Percentiles rank a stretch among this genome's conserved stretches.
Evolutionary conservation across 2,329 filamentous ascomycete genomes (phyloP).

Genomic region (Cytospora piceicola): DNA sequence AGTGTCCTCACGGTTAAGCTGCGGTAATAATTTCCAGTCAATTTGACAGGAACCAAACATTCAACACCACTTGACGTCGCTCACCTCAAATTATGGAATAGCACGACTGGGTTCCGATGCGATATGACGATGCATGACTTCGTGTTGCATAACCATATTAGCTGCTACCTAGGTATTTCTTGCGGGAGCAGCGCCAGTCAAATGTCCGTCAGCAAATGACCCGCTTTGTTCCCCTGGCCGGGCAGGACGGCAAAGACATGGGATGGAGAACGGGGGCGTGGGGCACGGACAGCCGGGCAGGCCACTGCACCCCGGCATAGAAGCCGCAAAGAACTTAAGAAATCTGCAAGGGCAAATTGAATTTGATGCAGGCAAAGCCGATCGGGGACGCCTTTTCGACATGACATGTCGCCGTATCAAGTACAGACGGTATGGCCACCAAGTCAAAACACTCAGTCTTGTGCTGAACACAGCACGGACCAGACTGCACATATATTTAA

Average conservation of each 20-base stretch:
- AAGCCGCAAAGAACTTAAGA: constrained; percentile 18
- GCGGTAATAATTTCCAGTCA: not conserved
- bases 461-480: not conserved
- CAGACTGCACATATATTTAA: not conserved
- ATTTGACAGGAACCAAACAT: not conserved
- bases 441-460: not conserved
- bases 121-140: not conserved
- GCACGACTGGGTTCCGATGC: not conserved
- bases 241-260: not conserved
- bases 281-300: constrained; percentile 21
- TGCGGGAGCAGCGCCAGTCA: constrained; percentile 25
- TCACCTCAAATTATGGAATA: not conserved
- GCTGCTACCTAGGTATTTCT: no score
- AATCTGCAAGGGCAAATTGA: constrained; percentile 28
- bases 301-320: constrained; percentile 21
- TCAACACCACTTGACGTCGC: not conserved
- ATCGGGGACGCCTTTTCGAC: constrained; percentile 14
- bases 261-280: constrained; percentile 13
- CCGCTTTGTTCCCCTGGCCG: constrained; percentile 9
- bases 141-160: constrained; percentile 18
- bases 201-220: constrained; percentile 14
- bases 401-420: not conserved
- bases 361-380: constrained; percentile 22
- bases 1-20: not conserved
- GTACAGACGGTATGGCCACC: not conserved